Evolutionary conservation across 495 filamentous ascomycete genomes (phyloP).

Genomic region (Astrothelium subdiscretum): DNA sequence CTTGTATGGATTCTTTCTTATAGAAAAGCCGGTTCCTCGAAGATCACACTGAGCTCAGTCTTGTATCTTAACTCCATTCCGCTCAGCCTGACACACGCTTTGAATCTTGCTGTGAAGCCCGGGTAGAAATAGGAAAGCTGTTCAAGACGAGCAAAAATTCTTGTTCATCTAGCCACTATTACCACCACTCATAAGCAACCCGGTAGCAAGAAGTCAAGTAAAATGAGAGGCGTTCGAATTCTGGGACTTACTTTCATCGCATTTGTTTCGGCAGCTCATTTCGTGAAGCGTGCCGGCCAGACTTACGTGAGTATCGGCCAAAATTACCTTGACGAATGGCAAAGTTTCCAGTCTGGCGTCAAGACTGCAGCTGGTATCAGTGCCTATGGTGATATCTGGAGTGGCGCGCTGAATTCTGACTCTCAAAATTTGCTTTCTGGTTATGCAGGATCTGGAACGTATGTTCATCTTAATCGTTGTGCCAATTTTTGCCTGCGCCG

Average conservation of each 20-base stretch:
- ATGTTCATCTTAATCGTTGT: not conserved
- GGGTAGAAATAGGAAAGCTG: no score
- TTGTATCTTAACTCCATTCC: no score
- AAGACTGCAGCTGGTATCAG: not conserved
- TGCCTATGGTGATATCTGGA: not conserved
- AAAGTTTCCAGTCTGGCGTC: not conserved
- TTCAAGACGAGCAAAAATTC: no score
- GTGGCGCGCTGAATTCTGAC: not conserved
- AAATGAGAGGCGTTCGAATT: not conserved
- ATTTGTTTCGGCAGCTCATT: not conserved
- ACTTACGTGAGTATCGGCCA: not conserved
- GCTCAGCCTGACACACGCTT: no score
- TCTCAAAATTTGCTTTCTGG: not conserved
- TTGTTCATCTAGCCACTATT: not conserved
- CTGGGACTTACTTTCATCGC: not conserved
- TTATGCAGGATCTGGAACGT: not conserved
- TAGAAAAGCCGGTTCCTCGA: no score
- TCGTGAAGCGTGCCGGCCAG: not conserved
- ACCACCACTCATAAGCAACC: not conserved
- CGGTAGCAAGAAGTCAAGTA: not conserved
- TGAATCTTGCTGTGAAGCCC: no score
- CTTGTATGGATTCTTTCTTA: no score
- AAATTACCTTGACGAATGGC: not conserved
- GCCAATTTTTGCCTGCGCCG: not conserved
- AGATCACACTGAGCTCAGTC: no score